These are phyloP conservation scores for Trichoderma sp. DNA, from an alignment of 2,329 filamentous ascomycete genomes.

Conservation along the genomic window DNA sequence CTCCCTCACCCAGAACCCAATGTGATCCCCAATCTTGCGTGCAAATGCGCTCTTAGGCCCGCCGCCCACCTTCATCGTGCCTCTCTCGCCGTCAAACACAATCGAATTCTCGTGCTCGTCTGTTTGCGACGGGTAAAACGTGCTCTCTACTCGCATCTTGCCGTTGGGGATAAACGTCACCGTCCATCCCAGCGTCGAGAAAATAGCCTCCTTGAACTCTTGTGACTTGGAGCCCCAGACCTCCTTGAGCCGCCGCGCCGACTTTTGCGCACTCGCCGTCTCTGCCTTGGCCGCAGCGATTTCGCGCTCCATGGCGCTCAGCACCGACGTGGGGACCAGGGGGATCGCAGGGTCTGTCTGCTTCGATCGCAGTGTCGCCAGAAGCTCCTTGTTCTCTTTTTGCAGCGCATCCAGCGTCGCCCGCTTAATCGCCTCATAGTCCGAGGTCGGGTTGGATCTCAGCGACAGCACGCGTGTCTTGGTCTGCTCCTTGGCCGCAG, in stretches of 20 bases:
- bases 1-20: conserved; percentile 95
- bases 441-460: conserved; percentile 87
- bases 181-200: conserved; percentile 89
- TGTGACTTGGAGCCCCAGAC: conserved; percentile 89
- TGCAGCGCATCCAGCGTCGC: conserved; percentile 75
- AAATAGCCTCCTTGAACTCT: conserved; percentile 95
- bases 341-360: conserved; percentile 49
- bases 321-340: conserved; percentile 73
- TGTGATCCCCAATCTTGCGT: conserved; percentile 77
- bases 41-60: conserved; percentile 87
- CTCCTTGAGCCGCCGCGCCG: conserved; percentile 81
- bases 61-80: conserved; percentile 97
- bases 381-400: conserved; percentile 80
- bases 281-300: conserved; percentile 70
- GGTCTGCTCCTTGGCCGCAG: conserved; percentile 63
- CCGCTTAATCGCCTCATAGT: conserved; percentile 81
- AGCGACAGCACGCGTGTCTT: conserved; percentile 83
- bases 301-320: conserved; percentile 74
- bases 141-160: conserved; percentile 85
- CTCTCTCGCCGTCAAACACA: conserved; percentile 89
- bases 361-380: conserved; percentile 65
- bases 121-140: conserved; percentile 71
- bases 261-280: conserved; percentile 75
- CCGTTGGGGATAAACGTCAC: conserved; percentile 97
- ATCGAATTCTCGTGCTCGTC: conserved; percentile 73